Evolutionary conservation across 2,329 filamentous ascomycete genomes (phyloP).

Genomic region (Neopestalotiopsis sp.): DNA sequence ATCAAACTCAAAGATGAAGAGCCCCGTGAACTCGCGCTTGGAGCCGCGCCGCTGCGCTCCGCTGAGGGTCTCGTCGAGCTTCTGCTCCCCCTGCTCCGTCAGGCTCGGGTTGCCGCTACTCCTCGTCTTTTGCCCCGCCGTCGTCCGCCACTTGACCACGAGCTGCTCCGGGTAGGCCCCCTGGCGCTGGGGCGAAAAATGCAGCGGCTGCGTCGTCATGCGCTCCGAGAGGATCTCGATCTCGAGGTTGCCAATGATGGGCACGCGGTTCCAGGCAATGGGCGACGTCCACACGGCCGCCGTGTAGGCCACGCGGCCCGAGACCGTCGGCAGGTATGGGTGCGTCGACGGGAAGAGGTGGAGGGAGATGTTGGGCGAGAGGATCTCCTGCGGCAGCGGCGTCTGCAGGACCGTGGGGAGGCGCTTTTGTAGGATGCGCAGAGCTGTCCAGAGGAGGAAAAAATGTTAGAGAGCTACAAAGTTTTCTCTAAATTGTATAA

Average conservation of each 20-base stretch:
- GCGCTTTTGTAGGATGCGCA: constrained; percentile 68
- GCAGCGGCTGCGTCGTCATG: constrained; percentile 69
- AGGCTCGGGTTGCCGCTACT: constrained; percentile 46
- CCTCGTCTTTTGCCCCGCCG: constrained; percentile 32
- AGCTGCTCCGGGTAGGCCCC: constrained; percentile 76
- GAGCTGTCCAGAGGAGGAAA: constrained; percentile 47
- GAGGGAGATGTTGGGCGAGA: constrained; percentile 74
- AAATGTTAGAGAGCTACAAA: background rate
- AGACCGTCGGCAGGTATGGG: constrained; percentile 89
- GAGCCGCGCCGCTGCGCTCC: constrained; percentile 57
- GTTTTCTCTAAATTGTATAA: background rate
- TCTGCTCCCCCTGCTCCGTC: constrained; percentile 34
- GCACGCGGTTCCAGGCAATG: constrained; percentile 92
- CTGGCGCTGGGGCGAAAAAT: constrained; percentile 51
- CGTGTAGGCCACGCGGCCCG: constrained; percentile 86
- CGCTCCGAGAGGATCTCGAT: constrained; percentile 89
- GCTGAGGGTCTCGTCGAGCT: constrained; percentile 40
- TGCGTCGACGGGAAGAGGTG: constrained; percentile 78
- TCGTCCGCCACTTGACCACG: constrained; percentile 87
- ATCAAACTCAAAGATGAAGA: constrained; percentile 97
- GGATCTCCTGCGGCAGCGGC: constrained; percentile 74
- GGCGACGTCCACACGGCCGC: constrained; percentile 96
- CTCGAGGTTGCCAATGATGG: constrained; percentile 87
- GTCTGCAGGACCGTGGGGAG: constrained; percentile 71
- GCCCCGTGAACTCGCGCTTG: constrained; percentile 80